Base-by-base conservation (phyloP, 1,284 basidiomycete species). In the Ustilago xerochloae region DNA sequence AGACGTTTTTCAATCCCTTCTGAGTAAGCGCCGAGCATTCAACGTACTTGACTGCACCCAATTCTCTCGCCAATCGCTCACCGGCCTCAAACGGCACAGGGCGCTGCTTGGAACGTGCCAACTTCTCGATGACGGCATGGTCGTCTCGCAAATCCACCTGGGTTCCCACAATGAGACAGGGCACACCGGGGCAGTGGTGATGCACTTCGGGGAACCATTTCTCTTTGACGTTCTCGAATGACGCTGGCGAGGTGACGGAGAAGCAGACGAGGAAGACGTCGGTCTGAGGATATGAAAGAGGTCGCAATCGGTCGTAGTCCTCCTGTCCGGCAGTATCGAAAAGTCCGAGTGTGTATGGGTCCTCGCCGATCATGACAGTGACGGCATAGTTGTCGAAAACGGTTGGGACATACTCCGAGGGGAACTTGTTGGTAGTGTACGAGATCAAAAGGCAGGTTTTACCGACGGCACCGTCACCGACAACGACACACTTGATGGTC, bases 141-240 rank as follows among this genome's bases (percentile, higher is more conserved):
- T 99, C 97, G 82, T 97, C 95, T 84, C 97, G 89, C 86, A 99
- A 86, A 89, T 99, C 97, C 85, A 98, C 89, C 88, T 99, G 97
- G 36, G 97, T 99, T 73, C 97, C 96, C 59, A 99, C 96, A 82
- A 99, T 97, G 81, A 99, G 90, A 88, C 95, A 97, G 75, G 96
- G 96, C 61, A 98, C 96, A 64, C 96, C 96, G n/a, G 97, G 97
- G 88, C 97, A 99, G 86, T 99, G 96, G 86, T 99, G 96, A 85
- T 95, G 94, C 53, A 99, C 96, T 87, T 99, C 97, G 28, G 96
- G 97, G 89, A 98, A 97, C 96, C 96, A 99, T 86, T 99, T 99
- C 87, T 99, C 96, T 89, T 97, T 98, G 82, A 99, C 96, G 91
- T 99, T 99, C 87, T 99, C 96, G 84, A 97, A 99, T 55, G 94